A percentile compares a stretch with the other conserved stretches of the same genome.
phyloP scores from a whole-genome alignment of 345 rosid species.

The Hibiscus syriacus region DNA sequence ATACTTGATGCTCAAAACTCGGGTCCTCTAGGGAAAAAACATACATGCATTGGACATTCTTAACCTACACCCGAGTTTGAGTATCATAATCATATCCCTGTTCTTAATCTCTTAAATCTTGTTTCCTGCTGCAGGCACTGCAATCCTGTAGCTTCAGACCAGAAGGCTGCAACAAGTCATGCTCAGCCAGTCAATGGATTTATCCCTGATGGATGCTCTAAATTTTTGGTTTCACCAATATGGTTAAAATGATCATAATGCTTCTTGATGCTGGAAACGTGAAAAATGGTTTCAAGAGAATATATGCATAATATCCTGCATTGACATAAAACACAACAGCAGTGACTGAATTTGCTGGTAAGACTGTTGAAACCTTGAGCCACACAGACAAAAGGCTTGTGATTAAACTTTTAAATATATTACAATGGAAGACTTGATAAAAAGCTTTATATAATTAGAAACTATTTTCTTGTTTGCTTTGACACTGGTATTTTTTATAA shows the following conservation, averaged over 20 bases:
- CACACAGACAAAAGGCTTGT: slow-evolving; percentile 8
- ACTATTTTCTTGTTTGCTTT: neutral
- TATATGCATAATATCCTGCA: neutral
- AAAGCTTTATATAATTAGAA: neutral
- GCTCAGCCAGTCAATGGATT: slow-evolving; percentile 69
- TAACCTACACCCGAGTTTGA: no score
- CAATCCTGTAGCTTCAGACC: slow-evolving; percentile 58
- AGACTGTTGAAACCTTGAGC: no score
- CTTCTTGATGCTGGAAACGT: slow-evolving; percentile 19
- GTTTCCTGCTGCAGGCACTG: slow-evolving; percentile 32
- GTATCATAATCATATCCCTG: no score
- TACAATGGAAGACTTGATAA: neutral
- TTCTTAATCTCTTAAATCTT: neutral
- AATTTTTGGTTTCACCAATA: slow-evolving; percentile 12
- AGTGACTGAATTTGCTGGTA: slow-evolving; percentile 6
- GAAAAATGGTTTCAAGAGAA: slow-evolving; percentile 32
- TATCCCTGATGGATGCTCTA: slow-evolving; percentile 97
- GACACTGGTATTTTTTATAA: no score
- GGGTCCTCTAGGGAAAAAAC: no score
- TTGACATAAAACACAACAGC: no score
- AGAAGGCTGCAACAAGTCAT: slow-evolving; percentile 43
- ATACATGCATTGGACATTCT: no score
- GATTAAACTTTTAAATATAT: slow-evolving; percentile 9
- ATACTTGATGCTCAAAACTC: no score
- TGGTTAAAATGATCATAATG: neutral